Base-by-base conservation (phyloP, 2,329 filamentous ascomycete species). In the Cyphellophora europaea region DNA sequence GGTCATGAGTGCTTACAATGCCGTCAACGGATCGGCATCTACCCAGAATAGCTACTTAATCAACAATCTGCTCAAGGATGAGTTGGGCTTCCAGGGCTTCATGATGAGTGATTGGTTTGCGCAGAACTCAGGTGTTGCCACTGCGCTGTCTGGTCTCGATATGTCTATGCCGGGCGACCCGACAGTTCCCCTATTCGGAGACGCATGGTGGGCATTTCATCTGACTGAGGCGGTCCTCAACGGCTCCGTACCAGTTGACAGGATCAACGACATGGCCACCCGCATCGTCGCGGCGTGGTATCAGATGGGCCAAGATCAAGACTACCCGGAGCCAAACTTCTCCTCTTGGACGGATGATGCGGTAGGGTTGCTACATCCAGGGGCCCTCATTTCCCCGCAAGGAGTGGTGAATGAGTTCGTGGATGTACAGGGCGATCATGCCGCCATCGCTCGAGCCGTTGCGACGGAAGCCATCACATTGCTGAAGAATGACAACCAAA, bases 291-390 rank as follows among this genome's bases (percentile, higher is more conserved):
- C 63, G 2, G 57, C 61, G 0, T 68, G 65, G 45, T 68, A 58
- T 50, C 54, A 57, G 33, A 50, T 65, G 13, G 51, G 57, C 15
- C 62, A 67, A 39, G 56, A 65, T 35, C 46, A 54, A 11, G 49
- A 55, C 18, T 41, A 39, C 21, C 35, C 36, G 15, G 21, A 8
- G 8, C 21, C 21, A 8, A 25, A 25, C 21, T 25, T 25, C 21
- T 25, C 21, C 1, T 60, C 69, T 18, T 72, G 76, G 43, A 79
- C 77, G 0, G 57, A 66, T 11, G 64, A 73, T 18, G 59, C 63
- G 36, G 66, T 61, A 29, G 79, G 75, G 0, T 63, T 60, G 4
- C 56, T 78, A 11, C 75, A 77, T 40, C 72, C 72, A 0, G 73
- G 67, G 19, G 67, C 76, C 11, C 36, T 25, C 8, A n/a, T 8